phyloP scores from a whole-genome alignment of 208 protist species.

The Strigomonas oncopelti region DNA sequence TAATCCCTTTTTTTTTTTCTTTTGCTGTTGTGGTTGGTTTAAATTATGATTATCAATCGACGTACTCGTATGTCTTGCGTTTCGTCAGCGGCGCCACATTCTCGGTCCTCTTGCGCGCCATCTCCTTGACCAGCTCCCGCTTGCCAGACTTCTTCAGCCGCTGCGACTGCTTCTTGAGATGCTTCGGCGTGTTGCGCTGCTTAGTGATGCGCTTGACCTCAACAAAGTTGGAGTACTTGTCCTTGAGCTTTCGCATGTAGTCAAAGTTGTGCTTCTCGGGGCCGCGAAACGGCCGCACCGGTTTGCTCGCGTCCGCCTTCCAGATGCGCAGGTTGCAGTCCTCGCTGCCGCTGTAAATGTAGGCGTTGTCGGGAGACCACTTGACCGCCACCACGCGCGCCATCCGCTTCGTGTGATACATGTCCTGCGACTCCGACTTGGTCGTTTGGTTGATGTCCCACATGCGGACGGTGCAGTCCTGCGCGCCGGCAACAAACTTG shows the following conservation, averaged over 20 bases:
- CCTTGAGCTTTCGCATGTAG: constrained; percentile 89
- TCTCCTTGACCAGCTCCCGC: constrained; percentile 83
- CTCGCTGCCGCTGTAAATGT: constrained; percentile 94
- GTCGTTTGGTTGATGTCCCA: constrained; percentile 86
- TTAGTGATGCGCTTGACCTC: constrained; percentile 87
- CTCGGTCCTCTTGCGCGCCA: constrained; percentile 70
- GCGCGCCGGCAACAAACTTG: constrained; percentile 93
- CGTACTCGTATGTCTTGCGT: constrained; percentile 81
- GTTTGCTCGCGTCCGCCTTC: constrained; percentile 92
- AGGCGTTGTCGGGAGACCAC: constrained; percentile 92
- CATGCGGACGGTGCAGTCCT: constrained; percentile 95
- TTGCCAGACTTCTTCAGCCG: constrained; percentile 77
- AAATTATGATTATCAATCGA: constrained; percentile 44
- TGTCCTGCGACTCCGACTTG: constrained; percentile 89
- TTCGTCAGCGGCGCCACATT: constrained; percentile 82
- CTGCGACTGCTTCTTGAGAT: constrained; percentile 52
- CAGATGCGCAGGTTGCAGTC: constrained; percentile 97
- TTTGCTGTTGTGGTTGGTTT: neutral
- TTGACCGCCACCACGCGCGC: constrained; percentile 91
- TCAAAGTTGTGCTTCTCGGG: constrained; percentile 91
- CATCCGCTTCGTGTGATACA: constrained; percentile 99
- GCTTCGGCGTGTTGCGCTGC: constrained; percentile 86
- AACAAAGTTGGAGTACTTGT: constrained; percentile 82
- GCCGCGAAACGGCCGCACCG: constrained; percentile 80
- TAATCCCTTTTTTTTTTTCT: neutral